These are phyloP conservation scores for Aphanomyces cochlioides DNA, from an alignment of 352 stramenopile genomes.

Conservation along the genomic window DNA sequence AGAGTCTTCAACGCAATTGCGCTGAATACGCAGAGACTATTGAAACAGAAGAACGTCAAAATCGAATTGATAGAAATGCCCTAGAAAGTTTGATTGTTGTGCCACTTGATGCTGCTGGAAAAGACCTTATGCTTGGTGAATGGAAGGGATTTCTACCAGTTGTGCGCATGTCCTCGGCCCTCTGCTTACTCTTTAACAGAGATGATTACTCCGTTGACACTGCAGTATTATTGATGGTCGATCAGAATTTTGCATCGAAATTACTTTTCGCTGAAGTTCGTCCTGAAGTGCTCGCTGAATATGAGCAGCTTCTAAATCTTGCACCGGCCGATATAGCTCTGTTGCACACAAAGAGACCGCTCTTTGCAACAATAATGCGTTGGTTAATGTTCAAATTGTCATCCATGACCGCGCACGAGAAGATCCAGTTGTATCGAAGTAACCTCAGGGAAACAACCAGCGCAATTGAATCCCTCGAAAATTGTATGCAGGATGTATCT, in stretches of 20 bases:
- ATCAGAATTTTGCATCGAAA: neutral
- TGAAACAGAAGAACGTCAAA: neutral
- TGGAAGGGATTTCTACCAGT: neutral
- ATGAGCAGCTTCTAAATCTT: slow-evolving; percentile 5
- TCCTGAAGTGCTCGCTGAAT: neutral
- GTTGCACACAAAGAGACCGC: slow-evolving; percentile 11
- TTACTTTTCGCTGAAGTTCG: neutral
- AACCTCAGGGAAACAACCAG: neutral
- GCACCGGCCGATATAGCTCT: slow-evolving; percentile 2
- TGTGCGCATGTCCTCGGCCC: slow-evolving; percentile 8
- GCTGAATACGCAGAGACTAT: neutral
- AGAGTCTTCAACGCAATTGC: neutral
- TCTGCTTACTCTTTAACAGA: neutral
- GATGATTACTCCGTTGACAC: no score
- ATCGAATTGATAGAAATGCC: slow-evolving; percentile 7
- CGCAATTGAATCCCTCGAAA: neutral
- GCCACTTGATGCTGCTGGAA: neutral
- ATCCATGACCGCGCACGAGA: neutral
- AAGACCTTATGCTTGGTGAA: neutral
- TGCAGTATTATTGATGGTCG: no score
- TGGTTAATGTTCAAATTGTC: neutral
- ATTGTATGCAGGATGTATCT: neutral
- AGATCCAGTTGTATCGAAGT: neutral
- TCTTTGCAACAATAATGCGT: slow-evolving; percentile 5
- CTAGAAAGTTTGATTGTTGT: neutral